These are phyloP conservation scores for Solanum bulbocastanum DNA, from an alignment of 257 asterid genomes.

Conservation along the genomic window DNA sequence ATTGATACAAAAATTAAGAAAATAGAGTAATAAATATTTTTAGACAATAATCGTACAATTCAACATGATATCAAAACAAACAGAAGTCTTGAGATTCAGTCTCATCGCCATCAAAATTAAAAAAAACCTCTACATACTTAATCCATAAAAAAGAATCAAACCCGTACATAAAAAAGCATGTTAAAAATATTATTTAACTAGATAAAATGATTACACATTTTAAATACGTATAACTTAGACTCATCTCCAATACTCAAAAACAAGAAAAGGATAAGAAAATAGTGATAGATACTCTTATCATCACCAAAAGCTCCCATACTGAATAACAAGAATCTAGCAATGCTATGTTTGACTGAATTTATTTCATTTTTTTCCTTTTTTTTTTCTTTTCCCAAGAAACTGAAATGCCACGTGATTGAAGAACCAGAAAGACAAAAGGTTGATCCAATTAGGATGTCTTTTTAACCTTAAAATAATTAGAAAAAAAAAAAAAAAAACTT, in stretches of 20 bases:
- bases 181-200: too few relatives aligned
- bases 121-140: fast-evolving
- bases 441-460: constrained; percentile 5
- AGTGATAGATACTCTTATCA: background rate
- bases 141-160: too few relatives aligned
- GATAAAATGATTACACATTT: fast-evolving
- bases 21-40: background rate
- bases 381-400: background rate
- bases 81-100: too few relatives aligned
- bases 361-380: background rate
- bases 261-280: background rate
- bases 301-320: background rate
- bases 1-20: background rate
- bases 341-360: background rate
- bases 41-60: too few relatives aligned
- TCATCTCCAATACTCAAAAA: background rate
- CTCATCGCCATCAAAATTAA: too few relatives aligned
- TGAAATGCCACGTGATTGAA: background rate
- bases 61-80: background rate
- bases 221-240: fast-evolving
- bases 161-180: fast-evolving
- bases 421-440: background rate
- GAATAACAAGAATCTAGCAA: background rate
- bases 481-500: background rate
- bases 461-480: background rate